Base-by-base conservation (phyloP, 1,284 basidiomycete genomes). In the Sphaerobolus stellatus region DNA sequence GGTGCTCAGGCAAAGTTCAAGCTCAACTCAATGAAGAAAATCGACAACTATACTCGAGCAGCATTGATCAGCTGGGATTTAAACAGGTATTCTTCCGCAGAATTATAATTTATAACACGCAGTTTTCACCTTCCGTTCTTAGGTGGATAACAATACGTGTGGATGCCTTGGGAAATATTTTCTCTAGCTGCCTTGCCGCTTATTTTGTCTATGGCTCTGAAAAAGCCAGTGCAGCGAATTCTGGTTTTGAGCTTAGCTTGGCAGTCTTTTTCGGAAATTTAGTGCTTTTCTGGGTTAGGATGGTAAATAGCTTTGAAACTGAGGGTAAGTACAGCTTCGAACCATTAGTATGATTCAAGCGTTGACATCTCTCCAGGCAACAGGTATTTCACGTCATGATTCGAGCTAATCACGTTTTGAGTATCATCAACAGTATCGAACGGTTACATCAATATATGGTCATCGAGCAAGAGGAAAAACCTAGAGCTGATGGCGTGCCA, bases 381-480 rank as follows among this genome's bases (percentile, higher is more conserved):
- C 29, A 48, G 45, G 45, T 48, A 16, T 13, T 4, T 22, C n/a
- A 9, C 13, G 5, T 34, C 1, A 6, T n/a, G 18, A 24, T 4
- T 16, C 2, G 45, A 20, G 25, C 20, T 28, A 7, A 27, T 9
- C 29, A 8, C 6, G 24, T 13, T 27, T 18, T 48, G 14, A 27
- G 25, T 48, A 31, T 18, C 24, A 8, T n/a, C 9, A 50, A 45
- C 16, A 62, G 61, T 40, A 65, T 76, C 48, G 75, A 76, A 57
- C 63, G 75, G 34, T 68, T 77, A 46, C 68, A 74, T 47, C 70
- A 74, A 51, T 76, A 75, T 61, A 58, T 75, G n/a, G 59, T 67
- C 24, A 75, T 76, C 57, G 71, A 71, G 33, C 71, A 73, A 57
- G 75, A 77, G 59, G 70, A 70, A 2, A 50, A 56, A 14, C 59